Conservation (phyloP, 352 stramenopile species). For the Phytophthora tubulina region DNA sequence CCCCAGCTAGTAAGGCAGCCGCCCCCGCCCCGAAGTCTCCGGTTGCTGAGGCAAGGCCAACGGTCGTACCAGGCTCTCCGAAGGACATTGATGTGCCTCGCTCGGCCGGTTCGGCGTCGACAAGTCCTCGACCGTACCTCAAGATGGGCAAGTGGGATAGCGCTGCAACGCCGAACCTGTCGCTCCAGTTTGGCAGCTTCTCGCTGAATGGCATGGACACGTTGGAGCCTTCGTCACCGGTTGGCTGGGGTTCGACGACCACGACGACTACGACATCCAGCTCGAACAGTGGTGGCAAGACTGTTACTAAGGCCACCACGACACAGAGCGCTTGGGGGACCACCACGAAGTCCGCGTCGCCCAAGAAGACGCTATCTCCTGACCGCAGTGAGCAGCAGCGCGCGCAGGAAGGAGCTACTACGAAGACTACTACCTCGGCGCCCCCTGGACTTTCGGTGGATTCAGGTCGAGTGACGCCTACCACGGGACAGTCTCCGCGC, state of each 20-base stretch:
- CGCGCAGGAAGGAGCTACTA: constrained; percentile 29
- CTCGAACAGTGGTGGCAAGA: constrained; percentile 51
- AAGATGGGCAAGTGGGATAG: constrained; percentile 90
- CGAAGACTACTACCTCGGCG: constrained; percentile 61
- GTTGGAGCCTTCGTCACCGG: constrained; percentile 64
- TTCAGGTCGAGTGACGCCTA: constrained; percentile 72
- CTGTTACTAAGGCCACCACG: constrained; percentile 52
- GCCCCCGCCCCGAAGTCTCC: constrained; percentile 43
- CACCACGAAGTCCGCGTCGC: constrained; percentile 52
- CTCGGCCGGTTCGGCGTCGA: constrained; percentile 43
- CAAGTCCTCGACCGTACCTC: constrained; percentile 81
- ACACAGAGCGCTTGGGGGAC: constrained; percentile 69
- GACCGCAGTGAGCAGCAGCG: constrained; percentile 47
- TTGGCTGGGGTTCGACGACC: constrained; percentile 64
- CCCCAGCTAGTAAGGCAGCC: constrained; percentile 33
- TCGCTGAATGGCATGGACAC: constrained; percentile 78
- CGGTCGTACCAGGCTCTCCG: constrained; percentile 64
- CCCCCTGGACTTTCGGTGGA: constrained; percentile 79
- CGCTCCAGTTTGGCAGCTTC: constrained; percentile 90
- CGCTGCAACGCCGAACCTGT: constrained; percentile 71
- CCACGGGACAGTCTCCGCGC: constrained; percentile 70
- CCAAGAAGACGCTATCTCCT: constrained; percentile 79
- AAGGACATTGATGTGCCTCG: constrained; percentile 71
- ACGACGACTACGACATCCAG: constrained; percentile 55
- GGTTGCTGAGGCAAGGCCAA: constrained; percentile 47